Conservation (phyloP, 1,284 basidiomycete genomes). For the Ceratorhiza oryzae-sativae region DNA sequence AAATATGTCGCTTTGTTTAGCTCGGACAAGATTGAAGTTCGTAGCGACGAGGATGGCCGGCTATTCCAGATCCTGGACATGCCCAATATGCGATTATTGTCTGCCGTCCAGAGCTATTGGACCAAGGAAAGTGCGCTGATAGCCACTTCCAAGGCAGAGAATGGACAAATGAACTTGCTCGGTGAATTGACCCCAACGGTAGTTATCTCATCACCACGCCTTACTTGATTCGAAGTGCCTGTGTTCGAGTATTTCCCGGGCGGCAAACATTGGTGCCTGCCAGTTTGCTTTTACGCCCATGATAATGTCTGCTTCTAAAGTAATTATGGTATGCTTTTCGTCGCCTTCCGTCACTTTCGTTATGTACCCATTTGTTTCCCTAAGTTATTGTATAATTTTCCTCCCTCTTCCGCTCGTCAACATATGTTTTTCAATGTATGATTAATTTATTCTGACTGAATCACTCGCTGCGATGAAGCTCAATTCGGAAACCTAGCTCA, state of each 20-base stretch:
- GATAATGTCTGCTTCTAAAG: neutral
- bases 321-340: neutral
- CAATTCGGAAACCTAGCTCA: no score
- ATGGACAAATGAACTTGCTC: neutral
- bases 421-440: no score
- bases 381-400: neutral
- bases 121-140: neutral
- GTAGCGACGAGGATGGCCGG: neutral
- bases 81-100: neutral
- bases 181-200: constrained; percentile 1
- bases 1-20: constrained; percentile 11
- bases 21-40: neutral
- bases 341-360: neutral
- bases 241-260: neutral
- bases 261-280: no score
- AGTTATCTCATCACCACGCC: neutral
- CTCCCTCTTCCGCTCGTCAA: no score
- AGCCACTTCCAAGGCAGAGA: neutral
- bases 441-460: no score
- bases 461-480: no score
- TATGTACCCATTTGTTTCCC: neutral
- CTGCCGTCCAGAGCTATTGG: neutral
- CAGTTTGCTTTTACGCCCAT: no score
- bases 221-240: neutral
- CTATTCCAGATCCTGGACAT: constrained; percentile 8